phyloP scores from a whole-genome alignment of 345 rosid species.

The Eucalyptus melliodora region DNA sequence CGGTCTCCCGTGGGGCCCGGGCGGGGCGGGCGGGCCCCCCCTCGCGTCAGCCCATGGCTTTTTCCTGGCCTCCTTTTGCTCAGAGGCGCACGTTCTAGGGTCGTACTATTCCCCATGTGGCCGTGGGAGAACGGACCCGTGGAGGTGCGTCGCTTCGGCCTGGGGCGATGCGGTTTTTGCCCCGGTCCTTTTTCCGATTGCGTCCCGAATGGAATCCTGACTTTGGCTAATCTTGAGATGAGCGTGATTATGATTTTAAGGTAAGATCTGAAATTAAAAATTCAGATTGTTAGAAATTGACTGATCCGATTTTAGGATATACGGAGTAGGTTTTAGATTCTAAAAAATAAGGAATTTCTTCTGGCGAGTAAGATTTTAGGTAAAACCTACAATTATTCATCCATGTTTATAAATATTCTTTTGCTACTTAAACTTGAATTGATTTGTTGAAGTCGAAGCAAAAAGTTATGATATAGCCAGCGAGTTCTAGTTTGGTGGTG shows the following conservation, averaged over 20 bases:
- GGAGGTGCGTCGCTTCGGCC: too few species aligned
- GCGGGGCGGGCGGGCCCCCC: neutral
- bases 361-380: rapidly evolving
- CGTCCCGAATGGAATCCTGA: too few species aligned
- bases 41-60: neutral
- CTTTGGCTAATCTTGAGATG: neutral
- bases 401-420: too few species aligned
- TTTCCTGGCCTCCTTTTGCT: neutral
- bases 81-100: neutral
- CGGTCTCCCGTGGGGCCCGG: neutral
- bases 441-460: neutral
- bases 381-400: rapidly evolving
- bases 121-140: neutral
- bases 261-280: too few species aligned
- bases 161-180: too few species aligned
- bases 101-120: neutral
- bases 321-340: rapidly evolving
- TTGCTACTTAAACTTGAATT: too few species aligned
- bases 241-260: neutral
- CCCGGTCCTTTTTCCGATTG: too few species aligned
- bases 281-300: rapidly evolving
- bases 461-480: neutral
- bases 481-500: neutral
- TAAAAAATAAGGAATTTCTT: too few species aligned
- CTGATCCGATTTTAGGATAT: rapidly evolving